Evolutionary conservation across 2,329 filamentous ascomycete genomes (phyloP), one percentile per base, ranked within the genome.

Genomic region (Dryadomyces quercivorus): DNA sequence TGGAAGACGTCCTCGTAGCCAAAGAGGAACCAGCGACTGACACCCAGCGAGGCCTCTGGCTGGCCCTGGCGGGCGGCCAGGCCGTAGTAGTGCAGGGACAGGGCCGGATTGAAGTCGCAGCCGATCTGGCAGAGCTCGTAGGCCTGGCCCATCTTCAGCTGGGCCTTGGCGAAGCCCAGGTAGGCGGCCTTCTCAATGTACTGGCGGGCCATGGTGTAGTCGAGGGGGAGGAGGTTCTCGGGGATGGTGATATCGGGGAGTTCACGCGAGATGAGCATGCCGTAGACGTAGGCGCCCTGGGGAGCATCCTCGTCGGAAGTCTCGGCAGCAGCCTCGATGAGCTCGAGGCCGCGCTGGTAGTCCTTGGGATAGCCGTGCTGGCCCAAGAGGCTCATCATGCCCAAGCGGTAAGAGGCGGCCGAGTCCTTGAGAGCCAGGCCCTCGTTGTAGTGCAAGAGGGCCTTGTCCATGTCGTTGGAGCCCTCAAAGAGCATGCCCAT

Each of bases 401-500:
- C 93, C 61, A 98, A 74, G 57, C 93, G 84, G 71, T 91, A 81
- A 56, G 74, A 85, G 5, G 90, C 91, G 3, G 93, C 93, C 16
- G 93, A 95, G 70, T 98, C 93, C 22, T 84, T 83, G 61, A 84
- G 74, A 51, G 82, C 79, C 51, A 93, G 83, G 51, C 93, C 93
- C 50, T 81, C 79, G 60, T 89, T 82, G 69, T 97, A 98, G 68
- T 97, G 91, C 63, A 85, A 84, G 64, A 96, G 83, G 6, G 93
- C 93, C 67, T 95, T 96, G 59, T 84, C 78, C 57, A 90, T 85
- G 64, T 98, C 92, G 65, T 95, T 95, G 5, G 90, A 92, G 67
- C 87, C 90, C 70, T 98, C 93, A 66, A 91, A 97, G 55, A 96
- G 86, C 92, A 97, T 98, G 59, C 93, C 93, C 72, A 98, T 95